Evolutionary conservation across 2,329 filamentous ascomycete species (phyloP).

Genomic region (Diaporthe australafricana): DNA sequence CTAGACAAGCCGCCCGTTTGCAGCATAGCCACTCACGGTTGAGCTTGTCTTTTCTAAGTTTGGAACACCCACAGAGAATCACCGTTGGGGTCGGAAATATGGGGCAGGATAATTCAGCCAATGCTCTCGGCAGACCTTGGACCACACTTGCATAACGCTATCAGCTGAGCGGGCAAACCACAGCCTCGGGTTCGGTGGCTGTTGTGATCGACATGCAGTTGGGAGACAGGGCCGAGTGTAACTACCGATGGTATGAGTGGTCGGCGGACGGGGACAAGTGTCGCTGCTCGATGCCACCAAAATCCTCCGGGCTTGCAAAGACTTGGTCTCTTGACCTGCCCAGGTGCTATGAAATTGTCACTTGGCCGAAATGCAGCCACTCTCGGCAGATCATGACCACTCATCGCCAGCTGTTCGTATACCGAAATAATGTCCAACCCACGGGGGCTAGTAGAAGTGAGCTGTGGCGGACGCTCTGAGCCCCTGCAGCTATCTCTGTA

Average conservation of each 20-base stretch:
- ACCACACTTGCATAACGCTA: not conserved
- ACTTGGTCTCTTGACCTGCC: constrained; percentile 6
- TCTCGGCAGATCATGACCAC: constrained; percentile 9
- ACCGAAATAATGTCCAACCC: constrained; percentile 11
- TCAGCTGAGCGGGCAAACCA: constrained; percentile 1
- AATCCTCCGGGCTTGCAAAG: not conserved
- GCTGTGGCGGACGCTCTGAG: constrained; percentile 1
- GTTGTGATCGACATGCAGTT: not conserved
- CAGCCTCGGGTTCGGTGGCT: constrained; percentile 18
- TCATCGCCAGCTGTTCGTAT: constrained; percentile 18
- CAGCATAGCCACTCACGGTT: constrained; percentile 18
- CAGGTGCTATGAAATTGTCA: not conserved
- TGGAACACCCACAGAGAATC: constrained; percentile 2
- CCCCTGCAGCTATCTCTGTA: constrained; percentile 2
- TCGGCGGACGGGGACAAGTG: not conserved
- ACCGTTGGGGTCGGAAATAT: not conserved
- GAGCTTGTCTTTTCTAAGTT: constrained; percentile 23
- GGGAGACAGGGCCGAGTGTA: not conserved
- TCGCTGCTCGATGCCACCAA: not conserved
- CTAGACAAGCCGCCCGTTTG: constrained; percentile 1
- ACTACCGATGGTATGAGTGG: constrained; percentile 5
- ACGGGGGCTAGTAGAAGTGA: not conserved
- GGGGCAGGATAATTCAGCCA: not conserved
- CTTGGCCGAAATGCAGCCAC: constrained; percentile 23
- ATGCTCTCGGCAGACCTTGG: constrained; percentile 9